Base-by-base conservation (phyloP, 768 basidiomycete genomes). In the Mycena kentingensis region DNA sequence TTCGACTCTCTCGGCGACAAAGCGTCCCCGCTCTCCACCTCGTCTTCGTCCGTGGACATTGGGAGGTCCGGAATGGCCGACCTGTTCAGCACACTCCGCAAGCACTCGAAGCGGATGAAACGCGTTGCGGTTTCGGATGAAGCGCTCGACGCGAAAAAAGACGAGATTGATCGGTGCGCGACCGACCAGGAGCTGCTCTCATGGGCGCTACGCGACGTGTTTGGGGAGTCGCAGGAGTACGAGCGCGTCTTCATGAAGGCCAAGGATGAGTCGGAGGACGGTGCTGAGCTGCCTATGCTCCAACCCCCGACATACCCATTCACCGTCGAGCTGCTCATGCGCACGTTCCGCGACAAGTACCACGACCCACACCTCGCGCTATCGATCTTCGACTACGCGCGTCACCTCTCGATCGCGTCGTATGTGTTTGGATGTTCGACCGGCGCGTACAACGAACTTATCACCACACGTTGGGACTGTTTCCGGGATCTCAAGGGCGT, bases 361-460 rank as follows among this genome's bases (percentile, higher is more conserved):
- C 68, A 69, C 16, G 85, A 93, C 54, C 93, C 94, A 1, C 79
- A 92, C 62, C 77, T 93, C 24, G 85, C 93, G 1, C 78, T 98
- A 16, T 77, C 86, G 18, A 78, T 96, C 22, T 98, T 97, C 73
- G 76, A 86, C 44, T 79, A 93, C 66, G 89, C 92, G 0, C 81
- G 85, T 34, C 78, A 79, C 34, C 79, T 85, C 3, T 91, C 89
- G 1, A 80, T 87, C 43, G 77, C 85, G 4, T 92, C 88, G 4
- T 98, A 91, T 67, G 87, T 95, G 26, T 86, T 87, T 61, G 95
- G 94, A 2, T 98, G 95, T 69, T 88, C 90, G 10, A 89, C 93
- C 0, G 78, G 78, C 10, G 88, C 87, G 1, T 97, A 96, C 70
- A 93, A 94, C 67, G 92, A 96, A 65, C 77, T 94, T 18, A 81